These are phyloP conservation scores for Sporobolomyces phaffii DNA, from an alignment of 768 basidiomycete species.

Conservation along the genomic window DNA sequence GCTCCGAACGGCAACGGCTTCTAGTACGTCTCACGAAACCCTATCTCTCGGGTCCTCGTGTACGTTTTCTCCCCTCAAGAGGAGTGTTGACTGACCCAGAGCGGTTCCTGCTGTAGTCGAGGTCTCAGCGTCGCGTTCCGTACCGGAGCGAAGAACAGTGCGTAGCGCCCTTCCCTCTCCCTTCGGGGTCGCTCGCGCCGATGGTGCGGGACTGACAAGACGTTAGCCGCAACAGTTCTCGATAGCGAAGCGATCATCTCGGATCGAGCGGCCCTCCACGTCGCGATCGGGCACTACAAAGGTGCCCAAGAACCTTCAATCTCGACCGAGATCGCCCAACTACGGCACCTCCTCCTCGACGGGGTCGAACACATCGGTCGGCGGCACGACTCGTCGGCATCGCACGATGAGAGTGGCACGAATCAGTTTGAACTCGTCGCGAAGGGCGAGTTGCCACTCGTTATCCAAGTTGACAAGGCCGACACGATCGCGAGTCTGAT, in stretches of 20 bases:
- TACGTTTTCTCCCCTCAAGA: not conserved
- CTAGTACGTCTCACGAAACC: not conserved
- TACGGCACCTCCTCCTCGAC: conserved; percentile 60
- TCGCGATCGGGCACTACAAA: conserved; percentile 51
- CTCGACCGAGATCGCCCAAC: conserved; percentile 71
- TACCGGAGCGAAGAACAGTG: conserved; percentile 14
- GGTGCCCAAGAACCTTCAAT: conserved; percentile 54
- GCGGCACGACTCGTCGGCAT: too few relatives aligned
- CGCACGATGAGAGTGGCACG: not conserved
- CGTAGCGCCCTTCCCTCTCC: not conserved
- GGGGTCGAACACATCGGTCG: too few relatives aligned
- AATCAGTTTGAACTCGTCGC: conserved; percentile 11
- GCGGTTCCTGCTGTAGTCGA: not conserved
- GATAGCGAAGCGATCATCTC: conserved; percentile 59
- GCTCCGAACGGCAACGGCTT: conserved; percentile 22
- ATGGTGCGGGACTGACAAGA: too few relatives aligned
- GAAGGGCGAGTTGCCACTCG: conserved; percentile 58
- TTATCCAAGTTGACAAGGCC: conserved; percentile 60
- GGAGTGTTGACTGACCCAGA: not conserved
- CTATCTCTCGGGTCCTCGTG: too few relatives aligned
- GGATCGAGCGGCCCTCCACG: conserved; percentile 62
- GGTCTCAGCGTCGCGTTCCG: conserved; percentile 19
- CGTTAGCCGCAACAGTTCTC: conserved; percentile 45
- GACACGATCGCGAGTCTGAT: conserved; percentile 66
- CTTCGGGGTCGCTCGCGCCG: not conserved